phyloP scores from a whole-genome alignment of 768 basidiomycete genomes.

The Panus rudis region DNA sequence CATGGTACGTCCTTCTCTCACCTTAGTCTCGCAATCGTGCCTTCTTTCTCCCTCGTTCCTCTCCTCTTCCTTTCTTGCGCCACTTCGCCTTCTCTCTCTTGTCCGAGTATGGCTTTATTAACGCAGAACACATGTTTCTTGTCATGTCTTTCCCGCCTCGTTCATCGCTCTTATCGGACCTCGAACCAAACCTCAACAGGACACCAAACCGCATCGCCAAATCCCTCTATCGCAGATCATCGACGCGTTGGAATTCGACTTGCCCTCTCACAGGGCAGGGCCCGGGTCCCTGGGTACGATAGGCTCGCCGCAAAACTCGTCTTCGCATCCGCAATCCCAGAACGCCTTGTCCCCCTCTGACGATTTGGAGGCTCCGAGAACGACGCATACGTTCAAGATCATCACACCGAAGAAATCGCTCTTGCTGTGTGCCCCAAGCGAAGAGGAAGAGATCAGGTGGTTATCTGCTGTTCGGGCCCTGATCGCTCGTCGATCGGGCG shows the following conservation, averaged over 20 bases:
- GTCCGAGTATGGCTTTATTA: not conserved
- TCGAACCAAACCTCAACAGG: constrained; percentile 49
- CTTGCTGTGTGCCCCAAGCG: constrained; percentile 86
- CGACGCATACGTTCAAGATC: constrained; percentile 81
- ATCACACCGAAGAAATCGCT: constrained; percentile 90
- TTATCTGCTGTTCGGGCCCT: constrained; percentile 89
- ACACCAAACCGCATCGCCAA: constrained; percentile 80
- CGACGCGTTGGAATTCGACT: constrained; percentile 86
- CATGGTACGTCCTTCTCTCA: constrained; percentile 62
- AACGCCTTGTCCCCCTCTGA: constrained; percentile 18
- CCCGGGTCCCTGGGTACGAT: too few relatives aligned
- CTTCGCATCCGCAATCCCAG: constrained; percentile 29
- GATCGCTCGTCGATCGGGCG: constrained; percentile 58
- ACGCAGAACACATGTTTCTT: constrained; percentile 6
- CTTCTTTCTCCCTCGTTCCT: constrained; percentile 3
- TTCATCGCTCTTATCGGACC: constrained; percentile 3
- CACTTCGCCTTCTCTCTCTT: constrained; percentile 2
- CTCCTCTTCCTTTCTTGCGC: not conserved
- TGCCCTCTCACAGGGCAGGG: constrained; percentile 41
- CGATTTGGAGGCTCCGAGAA: constrained; percentile 38
- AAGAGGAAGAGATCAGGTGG: constrained; percentile 99
- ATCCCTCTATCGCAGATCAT: constrained; percentile 82
- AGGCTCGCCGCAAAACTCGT: constrained; percentile 16
- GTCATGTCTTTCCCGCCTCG: not conserved
- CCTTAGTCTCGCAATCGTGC: not conserved